A percentile compares a stretch with the other conserved stretches of the same genome.
These are phyloP conservation scores for Stenocarpella maydis DNA, from an alignment of 2,329 filamentous ascomycete genomes.

Conservation along the genomic window DNA sequence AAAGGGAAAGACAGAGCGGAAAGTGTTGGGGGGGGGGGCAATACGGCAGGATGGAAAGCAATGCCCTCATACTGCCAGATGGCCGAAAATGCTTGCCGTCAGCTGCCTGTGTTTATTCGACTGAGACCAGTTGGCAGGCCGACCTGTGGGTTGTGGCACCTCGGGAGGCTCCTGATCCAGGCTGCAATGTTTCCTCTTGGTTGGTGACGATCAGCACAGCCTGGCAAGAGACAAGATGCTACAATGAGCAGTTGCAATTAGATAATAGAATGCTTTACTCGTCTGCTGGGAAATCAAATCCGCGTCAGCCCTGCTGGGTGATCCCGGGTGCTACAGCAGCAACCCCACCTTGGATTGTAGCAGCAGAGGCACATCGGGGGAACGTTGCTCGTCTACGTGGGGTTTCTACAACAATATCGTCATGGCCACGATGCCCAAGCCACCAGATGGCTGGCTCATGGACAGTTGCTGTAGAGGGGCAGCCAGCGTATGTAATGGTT, in stretches of 20 bases:
- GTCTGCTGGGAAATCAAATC: neutral
- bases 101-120: slow-evolving; percentile 8
- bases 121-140: slow-evolving; percentile 18
- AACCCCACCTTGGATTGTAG: neutral
- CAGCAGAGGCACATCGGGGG: no score
- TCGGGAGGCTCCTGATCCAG: slow-evolving; percentile 27
- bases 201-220: neutral
- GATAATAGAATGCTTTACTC: neutral
- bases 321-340: neutral
- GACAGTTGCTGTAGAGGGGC: no score
- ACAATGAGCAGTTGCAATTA: neutral
- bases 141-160: slow-evolving; percentile 4
- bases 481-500: no score
- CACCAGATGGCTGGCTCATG: no score
- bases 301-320: neutral
- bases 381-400: no score
- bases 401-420: no score
- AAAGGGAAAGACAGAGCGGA: no score
- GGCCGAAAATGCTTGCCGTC: neutral
- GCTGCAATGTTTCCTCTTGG: slow-evolving; percentile 10
- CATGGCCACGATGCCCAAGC: no score
- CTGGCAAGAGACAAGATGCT: no score
- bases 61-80: no score
- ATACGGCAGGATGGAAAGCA: no score
- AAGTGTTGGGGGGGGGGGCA: no score